phyloP scores from a whole-genome alignment of 345 rosid species.

The Populus ilicifolia region DNA sequence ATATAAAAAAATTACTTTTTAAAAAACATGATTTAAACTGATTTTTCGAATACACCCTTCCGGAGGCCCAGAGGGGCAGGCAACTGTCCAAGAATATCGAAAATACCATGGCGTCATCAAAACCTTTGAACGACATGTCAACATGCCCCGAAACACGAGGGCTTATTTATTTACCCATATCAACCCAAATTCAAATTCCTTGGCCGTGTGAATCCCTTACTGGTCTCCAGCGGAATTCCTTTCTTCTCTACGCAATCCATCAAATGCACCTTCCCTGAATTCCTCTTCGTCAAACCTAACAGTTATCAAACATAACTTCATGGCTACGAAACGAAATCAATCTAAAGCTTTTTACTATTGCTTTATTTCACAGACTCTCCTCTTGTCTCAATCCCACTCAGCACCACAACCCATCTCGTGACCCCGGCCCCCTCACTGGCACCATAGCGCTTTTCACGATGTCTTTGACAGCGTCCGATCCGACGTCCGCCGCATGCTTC shows the following conservation, averaged over 20 bases:
- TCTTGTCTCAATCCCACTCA: slow-evolving; percentile 19
- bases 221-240: too few relatives aligned
- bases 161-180: too few relatives aligned
- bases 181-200: too few relatives aligned
- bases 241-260: not conserved
- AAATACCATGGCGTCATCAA: too few relatives aligned
- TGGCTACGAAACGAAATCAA: slow-evolving; percentile 1
- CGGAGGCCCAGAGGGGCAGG: too few relatives aligned
- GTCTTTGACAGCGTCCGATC: slow-evolving; percentile 82
- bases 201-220: too few relatives aligned
- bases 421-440: slow-evolving; percentile 96
- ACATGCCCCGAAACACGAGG: too few relatives aligned
- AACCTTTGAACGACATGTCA: too few relatives aligned
- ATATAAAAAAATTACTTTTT: too few relatives aligned
- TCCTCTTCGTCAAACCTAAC: not conserved
- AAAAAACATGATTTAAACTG: too few relatives aligned
- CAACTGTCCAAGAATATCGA: too few relatives aligned
- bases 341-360: not conserved
- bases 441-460: slow-evolving; percentile 96
- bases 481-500: slow-evolving; percentile 89
- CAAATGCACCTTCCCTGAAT: not conserved
- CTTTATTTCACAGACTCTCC: slow-evolving; percentile 6
- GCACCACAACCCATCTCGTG: slow-evolving; percentile 78
- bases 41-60: too few relatives aligned
- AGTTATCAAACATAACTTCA: not conserved